Evolutionary conservation across 192 early-diverging fungal genomes (phyloP).

Genomic region (Podila horticola): DNA sequence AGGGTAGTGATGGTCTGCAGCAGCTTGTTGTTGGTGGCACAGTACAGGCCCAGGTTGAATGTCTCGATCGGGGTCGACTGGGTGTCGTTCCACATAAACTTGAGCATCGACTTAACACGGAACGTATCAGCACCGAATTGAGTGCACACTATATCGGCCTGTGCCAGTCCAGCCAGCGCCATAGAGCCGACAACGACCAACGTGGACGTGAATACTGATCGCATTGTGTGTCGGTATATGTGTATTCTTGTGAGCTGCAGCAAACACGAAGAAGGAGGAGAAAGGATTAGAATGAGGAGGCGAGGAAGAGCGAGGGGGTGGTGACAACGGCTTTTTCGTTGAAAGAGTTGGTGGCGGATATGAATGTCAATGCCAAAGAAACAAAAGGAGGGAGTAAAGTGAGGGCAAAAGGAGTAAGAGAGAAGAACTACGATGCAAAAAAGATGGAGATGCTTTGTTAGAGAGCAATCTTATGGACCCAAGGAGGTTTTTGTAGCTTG

Average conservation of each 20-base stretch:
- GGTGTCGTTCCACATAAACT: slow-evolving; percentile 31
- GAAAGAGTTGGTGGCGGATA: not conserved
- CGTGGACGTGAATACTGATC: not conserved
- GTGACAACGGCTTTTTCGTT: not conserved
- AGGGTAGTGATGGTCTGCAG: slow-evolving; percentile 25
- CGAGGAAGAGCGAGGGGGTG: not conserved
- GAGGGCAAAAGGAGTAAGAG: not conserved
- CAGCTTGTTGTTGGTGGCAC: slow-evolving; percentile 11
- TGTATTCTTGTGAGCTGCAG: not conserved
- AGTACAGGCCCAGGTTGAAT: slow-evolving; percentile 32
- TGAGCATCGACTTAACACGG: slow-evolving; percentile 13
- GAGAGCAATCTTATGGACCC: too few relatives aligned
- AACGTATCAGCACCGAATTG: slow-evolving; percentile 26
- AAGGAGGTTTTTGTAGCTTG: too few relatives aligned
- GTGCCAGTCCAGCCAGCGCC: not conserved
- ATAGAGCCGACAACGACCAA: not conserved
- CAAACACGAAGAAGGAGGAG: too few relatives aligned
- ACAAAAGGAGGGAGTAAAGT: not conserved
- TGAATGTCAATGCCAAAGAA: not conserved
- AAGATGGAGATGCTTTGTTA: not conserved
- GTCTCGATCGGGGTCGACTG: slow-evolving; percentile 6
- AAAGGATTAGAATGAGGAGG: not conserved
- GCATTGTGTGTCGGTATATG: not conserved
- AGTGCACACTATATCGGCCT: slow-evolving; percentile 20
- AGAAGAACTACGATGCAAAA: not conserved